Evolutionary conservation across 2,329 filamentous ascomycete genomes (phyloP).

Genomic region (Westerdykella aurantiaca): DNA sequence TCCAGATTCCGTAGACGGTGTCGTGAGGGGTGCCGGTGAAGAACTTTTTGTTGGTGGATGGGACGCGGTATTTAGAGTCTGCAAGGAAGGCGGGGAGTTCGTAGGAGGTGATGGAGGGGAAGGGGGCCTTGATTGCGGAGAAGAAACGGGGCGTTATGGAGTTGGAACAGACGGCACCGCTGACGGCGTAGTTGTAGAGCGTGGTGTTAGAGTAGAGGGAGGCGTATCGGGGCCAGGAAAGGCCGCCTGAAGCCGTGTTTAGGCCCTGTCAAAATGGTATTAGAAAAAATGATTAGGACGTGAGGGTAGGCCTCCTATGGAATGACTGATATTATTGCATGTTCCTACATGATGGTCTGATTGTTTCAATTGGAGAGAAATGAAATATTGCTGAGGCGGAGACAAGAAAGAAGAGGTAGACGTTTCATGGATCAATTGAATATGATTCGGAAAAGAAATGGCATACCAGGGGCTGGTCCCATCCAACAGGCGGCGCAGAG

Average conservation of each 20-base stretch:
- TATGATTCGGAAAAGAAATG: background rate
- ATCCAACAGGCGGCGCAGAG: slow-evolving; percentile 58
- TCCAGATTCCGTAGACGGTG: slow-evolving; percentile 72
- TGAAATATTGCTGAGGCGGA: background rate
- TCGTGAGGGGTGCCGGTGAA: slow-evolving; percentile 47
- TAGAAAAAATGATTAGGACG: background rate
- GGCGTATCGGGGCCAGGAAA: slow-evolving; percentile 64
- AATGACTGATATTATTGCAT: background rate
- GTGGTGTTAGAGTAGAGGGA: slow-evolving; percentile 53
- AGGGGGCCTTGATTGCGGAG: slow-evolving; percentile 46
- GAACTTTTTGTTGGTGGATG: slow-evolving; percentile 38
- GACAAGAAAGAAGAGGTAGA: background rate
- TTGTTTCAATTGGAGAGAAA: background rate
- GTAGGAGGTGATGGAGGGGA: slow-evolving; percentile 52
- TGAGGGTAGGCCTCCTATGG: background rate
- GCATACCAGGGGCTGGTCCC: slow-evolving; percentile 43
- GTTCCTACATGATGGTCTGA: background rate
- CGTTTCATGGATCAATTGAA: background rate
- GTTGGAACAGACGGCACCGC: slow-evolving; percentile 68
- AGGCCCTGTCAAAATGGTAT: slow-evolving; percentile 33
- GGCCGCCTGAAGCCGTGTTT: slow-evolving; percentile 58
- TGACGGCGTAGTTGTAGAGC: slow-evolving; percentile 64
- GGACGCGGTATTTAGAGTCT: slow-evolving; percentile 32
- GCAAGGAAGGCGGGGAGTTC: slow-evolving; percentile 46
- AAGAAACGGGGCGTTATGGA: slow-evolving; percentile 55